Base-by-base conservation (phyloP, 192 early-diverging fungal species). In the Irineochytrium annulatum region DNA sequence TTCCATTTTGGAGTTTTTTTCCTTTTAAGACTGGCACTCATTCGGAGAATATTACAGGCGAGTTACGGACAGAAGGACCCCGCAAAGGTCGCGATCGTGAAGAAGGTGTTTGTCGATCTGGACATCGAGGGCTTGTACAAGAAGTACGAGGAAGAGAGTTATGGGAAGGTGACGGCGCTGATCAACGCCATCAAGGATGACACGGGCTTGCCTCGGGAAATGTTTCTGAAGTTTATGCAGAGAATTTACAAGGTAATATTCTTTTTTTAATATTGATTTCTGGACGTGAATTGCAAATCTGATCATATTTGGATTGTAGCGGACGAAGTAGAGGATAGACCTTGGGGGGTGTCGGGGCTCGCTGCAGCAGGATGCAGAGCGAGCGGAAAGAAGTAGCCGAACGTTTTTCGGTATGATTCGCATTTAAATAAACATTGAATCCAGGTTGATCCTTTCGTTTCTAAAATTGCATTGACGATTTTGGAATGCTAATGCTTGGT, bases 221-320 rank as follows among this genome's bases (percentile, higher is more conserved):
- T 99, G 60, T 99, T 97, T 72, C 83, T 79, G 32, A 80, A 75
- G 4, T 99, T 95, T 77, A 90, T 99, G 80, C 86, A 92, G 77
- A 89, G 92, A 75, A 90, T 97, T 60, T 95, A 95, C 85, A 97
- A 93, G 84, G 63, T 65, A 1, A 28, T 6, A 17, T 24, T 28
- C 30, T n/a, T 13, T 58, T 46, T 16, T 41, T 58, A 41, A 11
- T 11, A 14, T 41, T 41, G n/a, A n/a, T n/a, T n/a, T n/a, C n/a
- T n/a, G n/a, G n/a, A n/a, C n/a, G n/a, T n/a, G n/a, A n/a, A n/a
- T n/a, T n/a, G n/a, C n/a, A n/a, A n/a, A n/a, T n/a, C n/a, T n/a
- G n/a, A n/a, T n/a, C n/a, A n/a, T n/a, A n/a, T n/a, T n/a, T n/a
- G n/a, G n/a, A n/a, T n/a, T n/a, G n/a, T n/a, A n/a, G n/a, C n/a